Percentiles rank a stretch among this genome's conserved stretches.
Evolutionary conservation across 75 land plant species (phyloP).

Genomic region (Selaginella tamariscina): DNA sequence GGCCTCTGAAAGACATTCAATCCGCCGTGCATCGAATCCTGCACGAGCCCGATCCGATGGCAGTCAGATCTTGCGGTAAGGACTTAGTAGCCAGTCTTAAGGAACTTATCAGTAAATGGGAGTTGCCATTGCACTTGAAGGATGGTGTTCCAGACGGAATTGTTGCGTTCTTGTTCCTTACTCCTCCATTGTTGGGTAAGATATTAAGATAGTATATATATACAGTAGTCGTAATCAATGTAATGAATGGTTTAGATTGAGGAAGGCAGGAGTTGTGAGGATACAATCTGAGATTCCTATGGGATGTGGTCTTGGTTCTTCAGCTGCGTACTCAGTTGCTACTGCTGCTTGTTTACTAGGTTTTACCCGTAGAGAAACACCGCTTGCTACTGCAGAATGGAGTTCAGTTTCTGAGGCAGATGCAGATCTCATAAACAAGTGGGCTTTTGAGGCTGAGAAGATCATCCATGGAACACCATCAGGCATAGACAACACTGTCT

Average conservation of each 20-base stretch:
- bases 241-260: constrained; percentile 44
- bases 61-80: too few relatives aligned
- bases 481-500: constrained; percentile 91
- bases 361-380: constrained; percentile 18
- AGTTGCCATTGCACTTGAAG: constrained; percentile 40
- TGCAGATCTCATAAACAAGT: constrained; percentile 59
- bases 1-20: too few relatives aligned
- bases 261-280: constrained; percentile 43
- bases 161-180: constrained; percentile 65
- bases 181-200: constrained; percentile 61
- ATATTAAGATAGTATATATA: neutral
- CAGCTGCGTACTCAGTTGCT: constrained; percentile 75
- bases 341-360: constrained; percentile 60
- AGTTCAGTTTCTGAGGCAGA: constrained; percentile 21
- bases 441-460: constrained; percentile 98
- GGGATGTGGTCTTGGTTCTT: constrained; percentile 85
- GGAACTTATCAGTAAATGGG: neutral
- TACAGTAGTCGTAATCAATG: too few relatives aligned
- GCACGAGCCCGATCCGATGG: neutral
- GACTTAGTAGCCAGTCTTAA: too few relatives aligned
- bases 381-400: neutral
- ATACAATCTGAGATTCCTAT: constrained; percentile 75
- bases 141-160: constrained; percentile 48
- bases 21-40: too few relatives aligned
- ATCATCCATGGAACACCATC: constrained; percentile 95